phyloP scores from a whole-genome alignment of 2,329 filamentous ascomycete species.

The Aspergillus persii region DNA sequence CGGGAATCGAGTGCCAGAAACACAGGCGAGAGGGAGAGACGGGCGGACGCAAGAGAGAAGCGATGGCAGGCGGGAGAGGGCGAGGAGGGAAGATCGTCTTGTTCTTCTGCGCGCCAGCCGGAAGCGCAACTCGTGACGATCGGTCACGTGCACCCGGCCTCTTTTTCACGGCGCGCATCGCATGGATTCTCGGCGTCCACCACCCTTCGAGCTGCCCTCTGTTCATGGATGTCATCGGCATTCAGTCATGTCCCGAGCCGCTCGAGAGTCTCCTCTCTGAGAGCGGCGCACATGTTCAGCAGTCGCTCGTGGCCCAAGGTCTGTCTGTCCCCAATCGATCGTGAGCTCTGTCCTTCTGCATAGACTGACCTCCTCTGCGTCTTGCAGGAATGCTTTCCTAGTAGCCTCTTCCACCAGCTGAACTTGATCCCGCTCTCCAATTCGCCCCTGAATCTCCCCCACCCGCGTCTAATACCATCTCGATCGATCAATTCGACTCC shows the following conservation, averaged over 20 bases:
- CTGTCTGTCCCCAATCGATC: neutral
- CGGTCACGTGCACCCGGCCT: constrained; percentile 29
- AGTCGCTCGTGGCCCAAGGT: constrained; percentile 28
- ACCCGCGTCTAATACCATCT: neutral
- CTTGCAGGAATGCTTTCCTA: neutral
- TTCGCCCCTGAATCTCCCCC: neutral
- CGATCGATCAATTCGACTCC: neutral
- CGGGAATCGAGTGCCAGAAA: neutral
- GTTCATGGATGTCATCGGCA: constrained; percentile 45
- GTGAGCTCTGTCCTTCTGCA: neutral
- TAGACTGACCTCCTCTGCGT: neutral
- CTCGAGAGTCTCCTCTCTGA: constrained; percentile 37
- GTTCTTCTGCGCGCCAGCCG: constrained; percentile 27
- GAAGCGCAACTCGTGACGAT: constrained; percentile 32
- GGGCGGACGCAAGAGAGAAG: constrained; percentile 7
- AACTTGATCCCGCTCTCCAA: neutral
- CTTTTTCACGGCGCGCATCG: constrained; percentile 23
- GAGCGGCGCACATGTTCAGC: constrained; percentile 30
- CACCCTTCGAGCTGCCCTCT: neutral
- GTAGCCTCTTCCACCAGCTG: neutral
- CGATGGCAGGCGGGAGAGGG: constrained; percentile 17
- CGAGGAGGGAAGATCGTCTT: constrained; percentile 15
- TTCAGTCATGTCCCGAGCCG: constrained; percentile 38
- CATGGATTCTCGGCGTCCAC: neutral
- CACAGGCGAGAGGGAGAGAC: constrained; percentile 6